Evolutionary conservation across 345 rosid species (phyloP).

Genomic region (Eucalyptus pumila): DNA sequence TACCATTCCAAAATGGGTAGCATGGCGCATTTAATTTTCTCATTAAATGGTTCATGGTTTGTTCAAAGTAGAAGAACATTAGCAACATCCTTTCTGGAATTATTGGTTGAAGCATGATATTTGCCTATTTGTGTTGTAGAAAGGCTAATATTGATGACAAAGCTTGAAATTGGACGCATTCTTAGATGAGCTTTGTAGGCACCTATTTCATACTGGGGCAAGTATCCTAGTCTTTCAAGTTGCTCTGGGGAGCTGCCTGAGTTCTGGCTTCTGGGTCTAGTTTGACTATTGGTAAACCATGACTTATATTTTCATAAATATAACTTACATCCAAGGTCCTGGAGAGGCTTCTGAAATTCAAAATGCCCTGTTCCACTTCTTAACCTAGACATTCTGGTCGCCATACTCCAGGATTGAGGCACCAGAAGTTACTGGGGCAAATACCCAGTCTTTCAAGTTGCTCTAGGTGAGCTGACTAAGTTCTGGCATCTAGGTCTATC

Average conservation of each 20-base stretch:
- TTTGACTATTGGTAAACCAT: neutral
- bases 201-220: neutral
- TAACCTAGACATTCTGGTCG: neutral
- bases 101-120: neutral
- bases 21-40: neutral
- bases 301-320: neutral
- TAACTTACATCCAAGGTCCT: neutral
- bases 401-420: neutral
- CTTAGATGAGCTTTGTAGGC: neutral
- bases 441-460: neutral
- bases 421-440: neutral
- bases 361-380: neutral
- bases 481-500: neutral
- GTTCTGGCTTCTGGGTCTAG: neutral
- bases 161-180: neutral
- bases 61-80: neutral
- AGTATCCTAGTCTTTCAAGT: neutral
- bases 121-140: neutral
- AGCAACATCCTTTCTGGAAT: neutral
- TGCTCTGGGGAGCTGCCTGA: neutral
- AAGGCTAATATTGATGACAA: neutral
- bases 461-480: neutral
- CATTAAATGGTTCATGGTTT: neutral
- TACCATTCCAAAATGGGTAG: neutral
- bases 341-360: neutral